Conservation (phyloP, 2,329 filamentous ascomycete species). For the Scedosporium dehoogii region DNA sequence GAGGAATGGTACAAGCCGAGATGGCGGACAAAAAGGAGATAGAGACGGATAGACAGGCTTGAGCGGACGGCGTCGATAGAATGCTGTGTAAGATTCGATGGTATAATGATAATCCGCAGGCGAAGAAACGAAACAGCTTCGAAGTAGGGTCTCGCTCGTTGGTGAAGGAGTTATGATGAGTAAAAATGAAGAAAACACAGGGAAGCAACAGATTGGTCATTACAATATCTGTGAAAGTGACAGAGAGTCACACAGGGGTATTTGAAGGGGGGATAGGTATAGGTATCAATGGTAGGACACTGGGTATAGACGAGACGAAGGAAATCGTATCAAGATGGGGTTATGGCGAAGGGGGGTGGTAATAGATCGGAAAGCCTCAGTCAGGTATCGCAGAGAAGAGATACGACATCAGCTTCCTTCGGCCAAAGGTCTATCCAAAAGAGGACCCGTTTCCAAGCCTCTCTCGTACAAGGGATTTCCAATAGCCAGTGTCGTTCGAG, state of each 20-base stretch:
- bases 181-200: background rate
- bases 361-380: background rate
- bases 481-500: background rate
- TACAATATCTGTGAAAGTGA: background rate
- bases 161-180: background rate
- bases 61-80: background rate
- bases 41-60: background rate
- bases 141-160: background rate
- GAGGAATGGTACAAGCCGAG: background rate
- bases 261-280: background rate
- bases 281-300: background rate
- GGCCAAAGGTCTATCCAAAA: background rate
- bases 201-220: background rate
- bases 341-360: background rate
- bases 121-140: background rate
- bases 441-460: background rate
- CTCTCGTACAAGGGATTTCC: background rate
- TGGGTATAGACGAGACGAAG: background rate
- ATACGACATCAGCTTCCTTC: background rate
- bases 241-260: background rate
- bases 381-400: background rate
- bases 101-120: background rate
- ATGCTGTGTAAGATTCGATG: background rate
- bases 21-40: background rate
- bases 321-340: background rate